Evolutionary conservation across 192 early-diverging fungal species (phyloP), one percentile per base, ranked within the genome.

Genomic region (Spizellomyces sp.): DNA sequence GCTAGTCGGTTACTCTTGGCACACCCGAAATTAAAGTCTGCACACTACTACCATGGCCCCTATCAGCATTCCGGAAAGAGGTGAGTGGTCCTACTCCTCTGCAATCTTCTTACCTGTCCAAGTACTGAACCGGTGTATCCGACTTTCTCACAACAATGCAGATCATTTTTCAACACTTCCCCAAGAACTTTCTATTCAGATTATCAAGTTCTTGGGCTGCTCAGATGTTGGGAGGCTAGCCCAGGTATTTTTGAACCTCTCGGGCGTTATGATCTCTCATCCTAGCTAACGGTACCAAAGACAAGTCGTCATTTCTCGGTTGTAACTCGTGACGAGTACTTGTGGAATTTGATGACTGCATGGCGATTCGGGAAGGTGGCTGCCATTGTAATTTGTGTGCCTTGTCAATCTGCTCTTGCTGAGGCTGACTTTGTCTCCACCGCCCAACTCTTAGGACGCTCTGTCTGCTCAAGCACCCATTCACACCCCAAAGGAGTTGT

Each of bases 351-450:
- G 19, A 17, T 75, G 56, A 15, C 58, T 43, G 9, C 14, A 15
- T 56, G 73, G 19, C 73, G 73, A 3, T 75, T 75, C 54, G 73
- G 73, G 19, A 43, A 17, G 52, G 48, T 27, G 54, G 15, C 14
- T 21, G 66, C 14, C 12, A 10, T 10, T 22, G 8, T 15, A 19
- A 21, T 58, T 15, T 21, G 52, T 4, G 66, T 9, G 5, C 19
- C 4, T 67, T 48, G 41, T 36, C 21, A 42, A 17, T 6, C 42
- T 4, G 54, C 21, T 59, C 50, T 42, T 14, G 14, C 22, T 19
- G 14, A 48, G 27, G 0, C 9, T 12, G 14, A 61, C 0, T 21
- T 60, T 10, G 59, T 27, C 1, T 12, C 12, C 14, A 14, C 2
- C 27, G 10, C 1, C 36, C 59, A 4, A 36, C 27, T 36, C 27